A percentile compares a stretch with the other conserved stretches of the same genome.
Evolutionary conservation across 2,329 filamentous ascomycete species (phyloP).

Genomic region (Cercospora nicotianae): DNA sequence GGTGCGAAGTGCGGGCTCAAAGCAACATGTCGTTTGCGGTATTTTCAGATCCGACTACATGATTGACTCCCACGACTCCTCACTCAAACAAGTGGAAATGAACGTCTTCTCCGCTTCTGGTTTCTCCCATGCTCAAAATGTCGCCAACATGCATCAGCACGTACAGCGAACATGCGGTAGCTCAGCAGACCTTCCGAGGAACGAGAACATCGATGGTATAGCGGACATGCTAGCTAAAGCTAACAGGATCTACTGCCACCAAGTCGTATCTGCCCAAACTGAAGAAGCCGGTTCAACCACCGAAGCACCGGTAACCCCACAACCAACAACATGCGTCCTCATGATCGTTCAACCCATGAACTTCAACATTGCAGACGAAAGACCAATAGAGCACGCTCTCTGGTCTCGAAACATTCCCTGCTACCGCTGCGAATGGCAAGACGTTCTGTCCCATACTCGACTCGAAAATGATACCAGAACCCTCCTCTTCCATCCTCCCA

Average conservation of each 20-base stretch:
- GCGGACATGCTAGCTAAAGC: constrained; percentile 38
- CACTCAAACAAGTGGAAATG: constrained; percentile 50
- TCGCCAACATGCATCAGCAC: constrained; percentile 47
- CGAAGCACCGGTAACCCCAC: background rate
- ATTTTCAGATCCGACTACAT: constrained; percentile 51
- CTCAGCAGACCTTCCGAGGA: constrained; percentile 35
- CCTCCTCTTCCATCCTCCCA: constrained; percentile 39
- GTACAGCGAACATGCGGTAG: constrained; percentile 19
- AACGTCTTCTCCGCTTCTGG: constrained; percentile 49
- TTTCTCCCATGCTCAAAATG: constrained; percentile 43
- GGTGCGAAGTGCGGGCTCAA: constrained; percentile 34
- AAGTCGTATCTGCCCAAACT: background rate
- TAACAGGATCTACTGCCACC: constrained; percentile 39
- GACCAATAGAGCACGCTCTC: constrained; percentile 48
- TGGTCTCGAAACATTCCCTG: constrained; percentile 40
- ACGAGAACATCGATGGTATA: constrained; percentile 39
- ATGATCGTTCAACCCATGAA: constrained; percentile 49
- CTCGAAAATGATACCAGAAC: constrained; percentile 30
- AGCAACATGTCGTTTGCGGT: constrained; percentile 40
- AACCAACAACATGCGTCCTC: constrained; percentile 38
- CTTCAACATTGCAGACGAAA: constrained; percentile 49
- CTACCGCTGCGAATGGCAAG: constrained; percentile 43
- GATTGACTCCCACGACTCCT: constrained; percentile 32
- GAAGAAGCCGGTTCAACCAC: background rate
- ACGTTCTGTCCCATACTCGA: constrained; percentile 37